Evolutionary conservation across 2,329 filamentous ascomycete genomes (phyloP).

Genomic region (Gremmenia infestans): DNA sequence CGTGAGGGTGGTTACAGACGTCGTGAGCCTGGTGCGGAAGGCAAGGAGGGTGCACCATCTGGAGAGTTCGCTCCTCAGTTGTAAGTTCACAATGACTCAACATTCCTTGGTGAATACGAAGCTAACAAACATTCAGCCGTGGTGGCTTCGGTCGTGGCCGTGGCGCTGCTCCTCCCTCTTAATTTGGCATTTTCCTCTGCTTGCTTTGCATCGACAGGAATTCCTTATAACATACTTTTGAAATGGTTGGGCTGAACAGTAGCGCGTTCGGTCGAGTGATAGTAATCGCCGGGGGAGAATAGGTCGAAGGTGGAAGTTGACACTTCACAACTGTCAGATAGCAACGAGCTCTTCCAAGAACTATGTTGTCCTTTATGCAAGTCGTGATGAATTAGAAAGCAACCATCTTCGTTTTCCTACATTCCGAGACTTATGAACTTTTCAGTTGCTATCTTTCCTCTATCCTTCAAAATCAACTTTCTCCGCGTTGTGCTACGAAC

Average conservation of each 20-base stretch:
- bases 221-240: slow-evolving; percentile 24
- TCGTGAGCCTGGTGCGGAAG: slow-evolving; percentile 69
- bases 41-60: slow-evolving; percentile 88
- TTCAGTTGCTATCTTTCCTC: no score
- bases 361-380: slow-evolving; percentile 10
- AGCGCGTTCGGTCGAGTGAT: slow-evolving; percentile 45
- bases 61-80: slow-evolving; percentile 91
- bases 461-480: no score
- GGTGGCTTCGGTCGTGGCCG: slow-evolving; percentile 78
- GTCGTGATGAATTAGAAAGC: no score
- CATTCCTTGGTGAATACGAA: neutral
- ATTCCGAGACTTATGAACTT: no score
- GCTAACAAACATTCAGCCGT: slow-evolving; percentile 54
- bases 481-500: no score
- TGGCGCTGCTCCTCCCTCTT: slow-evolving; percentile 55
- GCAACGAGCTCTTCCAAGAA: slow-evolving; percentile 33
- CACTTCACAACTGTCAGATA: slow-evolving; percentile 36
- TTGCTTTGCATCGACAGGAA: slow-evolving; percentile 34
- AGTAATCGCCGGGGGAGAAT: slow-evolving; percentile 43
- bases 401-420: no score
- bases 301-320: slow-evolving; percentile 41
- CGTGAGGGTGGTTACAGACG: slow-evolving; percentile 90
- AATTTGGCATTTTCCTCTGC: slow-evolving; percentile 26
- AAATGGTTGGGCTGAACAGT: slow-evolving; percentile 41
- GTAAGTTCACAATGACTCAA: slow-evolving; percentile 44